These are phyloP conservation scores for Candida yuanshanica DNA, from an alignment of 805 yeast genomes.

Conservation along the genomic window DNA sequence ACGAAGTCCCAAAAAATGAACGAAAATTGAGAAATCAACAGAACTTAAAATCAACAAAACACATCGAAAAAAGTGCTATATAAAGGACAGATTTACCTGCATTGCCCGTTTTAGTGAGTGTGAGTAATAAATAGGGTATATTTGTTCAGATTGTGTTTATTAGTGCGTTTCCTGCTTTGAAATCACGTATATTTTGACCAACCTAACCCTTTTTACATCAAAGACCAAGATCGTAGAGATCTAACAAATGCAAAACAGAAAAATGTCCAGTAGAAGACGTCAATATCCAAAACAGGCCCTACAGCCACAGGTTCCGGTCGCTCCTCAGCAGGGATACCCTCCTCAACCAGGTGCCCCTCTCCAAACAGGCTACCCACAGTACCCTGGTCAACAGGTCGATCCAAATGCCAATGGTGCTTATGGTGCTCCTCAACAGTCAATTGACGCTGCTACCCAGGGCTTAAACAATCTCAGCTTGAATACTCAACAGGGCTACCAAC, in stretches of 20 bases:
- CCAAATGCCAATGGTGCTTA: constrained; percentile 1
- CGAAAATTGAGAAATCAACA: background rate
- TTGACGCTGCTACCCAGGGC: constrained; percentile 15
- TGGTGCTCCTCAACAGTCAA: constrained; percentile 18
- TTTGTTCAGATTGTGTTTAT: background rate
- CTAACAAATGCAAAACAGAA: background rate
- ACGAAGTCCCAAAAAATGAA: background rate
- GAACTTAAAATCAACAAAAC: background rate
- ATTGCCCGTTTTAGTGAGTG: background rate
- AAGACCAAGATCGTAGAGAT: background rate
- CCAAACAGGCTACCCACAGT: constrained; percentile 11
- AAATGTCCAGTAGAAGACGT: constrained; percentile 9
- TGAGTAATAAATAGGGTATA: background rate
- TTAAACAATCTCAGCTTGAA: constrained; percentile 12
- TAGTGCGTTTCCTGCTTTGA: background rate
- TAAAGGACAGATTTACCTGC: background rate
- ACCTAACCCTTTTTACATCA: background rate
- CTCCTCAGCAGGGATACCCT: constrained; percentile 16
- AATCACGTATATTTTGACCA: background rate
- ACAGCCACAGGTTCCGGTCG: background rate
- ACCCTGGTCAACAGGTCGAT: constrained; percentile 18
- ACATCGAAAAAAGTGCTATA: background rate
- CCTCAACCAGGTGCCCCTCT: constrained; percentile 14
- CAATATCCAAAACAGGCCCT: constrained; percentile 13
- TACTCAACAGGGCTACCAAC: constrained; percentile 19